A percentile compares a stretch with the other conserved stretches of the same genome.
Conservation (phyloP, 2,329 filamentous ascomycete genomes). For the Apiospora sp. region DNA sequence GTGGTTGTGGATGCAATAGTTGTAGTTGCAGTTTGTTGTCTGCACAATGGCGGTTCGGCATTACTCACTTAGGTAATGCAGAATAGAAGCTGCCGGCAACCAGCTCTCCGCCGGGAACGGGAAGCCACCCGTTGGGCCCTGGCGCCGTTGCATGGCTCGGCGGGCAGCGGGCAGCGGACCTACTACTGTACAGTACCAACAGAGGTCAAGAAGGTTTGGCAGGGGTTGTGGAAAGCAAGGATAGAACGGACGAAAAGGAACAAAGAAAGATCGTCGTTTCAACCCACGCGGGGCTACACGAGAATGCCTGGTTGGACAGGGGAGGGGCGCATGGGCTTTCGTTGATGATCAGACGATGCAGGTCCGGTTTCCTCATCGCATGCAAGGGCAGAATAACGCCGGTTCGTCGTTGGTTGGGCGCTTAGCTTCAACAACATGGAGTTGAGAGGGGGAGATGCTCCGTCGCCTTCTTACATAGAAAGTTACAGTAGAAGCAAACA, state of each 20-base stretch:
- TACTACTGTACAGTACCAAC: background rate
- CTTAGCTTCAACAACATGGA: background rate
- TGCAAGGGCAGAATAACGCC: slow-evolving; percentile 1
- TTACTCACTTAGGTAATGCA: background rate
- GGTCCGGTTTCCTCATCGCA: slow-evolving; percentile 7
- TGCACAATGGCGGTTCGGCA: background rate
- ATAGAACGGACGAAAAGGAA: background rate
- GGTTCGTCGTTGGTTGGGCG: background rate
- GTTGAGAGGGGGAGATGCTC: background rate
- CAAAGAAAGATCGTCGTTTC: background rate
- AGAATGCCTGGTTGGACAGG: slow-evolving; percentile 8
- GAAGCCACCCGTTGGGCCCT: slow-evolving; percentile 2
- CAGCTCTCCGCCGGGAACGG: background rate
- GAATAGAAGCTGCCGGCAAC: background rate
- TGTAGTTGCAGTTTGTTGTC: too few relatives aligned
- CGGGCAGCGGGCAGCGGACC: background rate
- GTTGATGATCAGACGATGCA: slow-evolving; percentile 21
- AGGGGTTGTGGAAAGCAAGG: slow-evolving; percentile 4
- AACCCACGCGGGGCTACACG: slow-evolving; percentile 10
- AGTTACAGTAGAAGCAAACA: background rate
- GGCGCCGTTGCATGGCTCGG: background rate
- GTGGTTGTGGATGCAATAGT: too few relatives aligned
- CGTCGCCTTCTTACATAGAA: background rate
- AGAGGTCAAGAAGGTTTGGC: background rate
- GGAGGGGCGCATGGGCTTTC: background rate